These are phyloP conservation scores for Agrocybe pediades DNA, from an alignment of 768 basidiomycete genomes.

Conservation along the genomic window DNA sequence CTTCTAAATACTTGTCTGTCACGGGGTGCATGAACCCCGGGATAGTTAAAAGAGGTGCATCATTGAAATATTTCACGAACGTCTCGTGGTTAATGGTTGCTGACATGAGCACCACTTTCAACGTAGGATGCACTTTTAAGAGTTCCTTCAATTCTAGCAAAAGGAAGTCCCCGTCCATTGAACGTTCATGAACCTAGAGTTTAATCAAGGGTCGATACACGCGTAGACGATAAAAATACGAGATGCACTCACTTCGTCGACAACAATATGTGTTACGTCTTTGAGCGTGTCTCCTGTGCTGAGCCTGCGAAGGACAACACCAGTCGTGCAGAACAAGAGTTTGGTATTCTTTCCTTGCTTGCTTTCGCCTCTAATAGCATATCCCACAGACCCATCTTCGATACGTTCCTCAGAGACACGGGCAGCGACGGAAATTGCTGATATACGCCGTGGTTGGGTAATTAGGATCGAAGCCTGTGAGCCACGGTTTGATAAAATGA, in stretches of 20 bases:
- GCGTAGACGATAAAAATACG: not conserved
- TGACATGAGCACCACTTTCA: slow-evolving; percentile 90
- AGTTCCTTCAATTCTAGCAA: slow-evolving; percentile 83
- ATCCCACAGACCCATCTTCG: slow-evolving; percentile 81
- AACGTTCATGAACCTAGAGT: slow-evolving; percentile 84
- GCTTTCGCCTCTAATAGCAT: slow-evolving; percentile 86
- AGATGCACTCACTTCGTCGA: slow-evolving; percentile 76
- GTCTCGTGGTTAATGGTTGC: slow-evolving; percentile 92
- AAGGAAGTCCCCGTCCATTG: slow-evolving; percentile 88
- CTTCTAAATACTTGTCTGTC: slow-evolving; percentile 82
- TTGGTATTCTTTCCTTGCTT: slow-evolving; percentile 68
- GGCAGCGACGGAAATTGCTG: slow-evolving; percentile 85
- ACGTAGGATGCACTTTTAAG: slow-evolving; percentile 55
- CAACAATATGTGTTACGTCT: slow-evolving; percentile 80
- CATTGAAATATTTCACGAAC: slow-evolving; percentile 81
- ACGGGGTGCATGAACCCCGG: slow-evolving; percentile 85
- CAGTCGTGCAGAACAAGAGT: slow-evolving; percentile 90
- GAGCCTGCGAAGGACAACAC: slow-evolving; percentile 83
- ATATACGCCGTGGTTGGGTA: slow-evolving; percentile 88
- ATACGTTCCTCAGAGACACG: slow-evolving; percentile 83
- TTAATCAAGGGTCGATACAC: not conserved
- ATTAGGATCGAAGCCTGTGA: slow-evolving; percentile 74
- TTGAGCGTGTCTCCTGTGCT: slow-evolving; percentile 71
- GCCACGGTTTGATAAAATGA: slow-evolving; percentile 64
- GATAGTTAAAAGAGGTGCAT: slow-evolving; percentile 80